Evolutionary conservation across 345 rosid genomes (phyloP), one percentile per base, ranked within the genome.

Genomic region (Cardamine occulta): DNA sequence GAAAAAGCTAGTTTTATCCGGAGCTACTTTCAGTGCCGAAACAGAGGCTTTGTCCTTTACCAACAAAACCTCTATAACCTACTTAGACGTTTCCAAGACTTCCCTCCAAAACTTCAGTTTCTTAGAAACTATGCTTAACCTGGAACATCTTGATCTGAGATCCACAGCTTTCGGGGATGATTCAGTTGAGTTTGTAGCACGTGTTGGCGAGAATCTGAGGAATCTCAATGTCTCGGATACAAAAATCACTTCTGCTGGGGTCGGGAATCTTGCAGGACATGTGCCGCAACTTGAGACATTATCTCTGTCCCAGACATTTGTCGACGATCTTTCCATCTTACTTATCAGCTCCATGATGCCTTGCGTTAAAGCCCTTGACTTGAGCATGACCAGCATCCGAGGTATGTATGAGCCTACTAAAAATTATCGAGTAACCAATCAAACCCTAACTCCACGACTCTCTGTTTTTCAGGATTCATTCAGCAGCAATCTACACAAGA

Each of bases 141-240:
- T 95, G 64, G 87, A 92, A 82, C 84, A 85, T 83, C 83, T 95
- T 83, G 86, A 95, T 85, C 84, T 95, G 66, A 81, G 91, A 76
- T 83, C 82, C 66, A 79, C 84, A 75, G 71, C 72, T 66, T 68
- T 92, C 5, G 86, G 85, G 49, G 99, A 95, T 84, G 91, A 89
- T 74, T 83, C 93, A 2, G 63, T 83, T 75, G 90, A 84, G 67
- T 62, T 66, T 63, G 61, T 95, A 71, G 86, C 82, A 26, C 68
- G 73, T 68, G 66, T 89, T 49, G 97, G 97, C 64, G 84, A 84
- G 52, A 82, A 69, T 72, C 82, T 95, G 77, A 88, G 80, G 81
- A 60, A 67, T 81, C 83, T 95, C 66, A 87, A 83, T 79, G 86
- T 95, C 73, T 80, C 86, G 66, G 62, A 80, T 63, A 92, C 99